These are phyloP conservation scores for Microcera coccophila DNA, from an alignment of 2,329 filamentous ascomycete genomes.

Conservation along the genomic window DNA sequence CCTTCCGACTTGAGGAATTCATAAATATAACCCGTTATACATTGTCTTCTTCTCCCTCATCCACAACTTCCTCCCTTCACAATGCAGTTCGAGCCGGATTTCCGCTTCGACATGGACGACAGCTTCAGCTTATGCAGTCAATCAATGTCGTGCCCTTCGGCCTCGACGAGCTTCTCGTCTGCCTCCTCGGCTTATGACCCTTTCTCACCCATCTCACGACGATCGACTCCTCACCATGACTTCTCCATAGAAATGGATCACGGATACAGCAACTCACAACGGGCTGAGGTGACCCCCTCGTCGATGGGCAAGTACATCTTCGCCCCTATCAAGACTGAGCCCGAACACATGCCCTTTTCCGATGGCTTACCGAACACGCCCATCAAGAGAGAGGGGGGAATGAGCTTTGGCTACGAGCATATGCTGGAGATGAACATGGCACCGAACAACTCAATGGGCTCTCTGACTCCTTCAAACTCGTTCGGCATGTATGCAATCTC, in stretches of 20 bases:
- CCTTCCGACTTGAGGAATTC: background rate
- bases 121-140: constrained; percentile 37
- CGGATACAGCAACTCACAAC: constrained; percentile 27
- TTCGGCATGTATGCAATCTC: constrained; percentile 36
- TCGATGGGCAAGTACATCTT: constrained; percentile 36
- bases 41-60: background rate
- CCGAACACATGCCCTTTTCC: constrained; percentile 31
- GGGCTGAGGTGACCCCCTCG: constrained; percentile 36
- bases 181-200: constrained; percentile 40
- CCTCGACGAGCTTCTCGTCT: constrained; percentile 38
- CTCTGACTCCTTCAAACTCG: constrained; percentile 35
- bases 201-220: constrained; percentile 43
- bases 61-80: constrained; percentile 14
- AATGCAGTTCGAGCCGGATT: constrained; percentile 40
- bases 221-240: constrained; percentile 40
- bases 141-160: constrained; percentile 34
- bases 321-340: constrained; percentile 32
- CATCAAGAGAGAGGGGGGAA: constrained; percentile 32
- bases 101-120: constrained; percentile 39
- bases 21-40: background rate
- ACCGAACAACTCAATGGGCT: constrained; percentile 33
- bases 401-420: constrained; percentile 37
- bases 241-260: constrained; percentile 37
- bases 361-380: constrained; percentile 34
- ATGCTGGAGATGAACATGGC: constrained; percentile 37